phyloP scores from a whole-genome alignment of 2,329 filamentous ascomycete genomes.

The Mycogone perniciosa region DNA sequence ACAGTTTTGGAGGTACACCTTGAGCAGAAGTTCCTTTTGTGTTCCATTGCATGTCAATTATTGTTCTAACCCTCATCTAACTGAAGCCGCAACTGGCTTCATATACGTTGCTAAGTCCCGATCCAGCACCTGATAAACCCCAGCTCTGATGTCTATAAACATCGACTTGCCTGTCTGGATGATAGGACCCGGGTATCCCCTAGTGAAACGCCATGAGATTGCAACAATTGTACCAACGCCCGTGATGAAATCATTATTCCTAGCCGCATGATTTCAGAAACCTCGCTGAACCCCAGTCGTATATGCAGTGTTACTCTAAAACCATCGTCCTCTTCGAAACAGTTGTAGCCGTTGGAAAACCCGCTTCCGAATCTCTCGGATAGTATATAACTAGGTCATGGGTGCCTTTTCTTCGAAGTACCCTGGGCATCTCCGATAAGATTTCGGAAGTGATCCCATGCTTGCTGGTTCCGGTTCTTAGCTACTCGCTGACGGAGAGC shows the following conservation, averaged over 20 bases:
- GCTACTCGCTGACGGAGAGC: constrained; percentile 2
- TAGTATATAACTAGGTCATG: background rate
- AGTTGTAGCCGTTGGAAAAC: background rate
- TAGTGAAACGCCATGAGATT: background rate
- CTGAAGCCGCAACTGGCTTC: too few species aligned
- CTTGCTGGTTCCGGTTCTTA: background rate
- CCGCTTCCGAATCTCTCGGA: background rate
- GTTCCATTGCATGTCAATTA: too few species aligned
- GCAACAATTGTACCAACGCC: background rate
- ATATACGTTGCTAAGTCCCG: too few species aligned
- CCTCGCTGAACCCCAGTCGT: too few species aligned
- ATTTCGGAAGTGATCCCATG: constrained; percentile 1
- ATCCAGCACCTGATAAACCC: too few species aligned
- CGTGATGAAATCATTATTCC: background rate
- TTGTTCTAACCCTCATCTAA: too few species aligned
- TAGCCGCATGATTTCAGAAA: too few species aligned
- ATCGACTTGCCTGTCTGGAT: constrained; percentile 7
- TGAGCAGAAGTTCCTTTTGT: too few species aligned
- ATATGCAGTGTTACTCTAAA: background rate
- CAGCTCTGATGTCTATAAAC: background rate
- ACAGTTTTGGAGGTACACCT: too few species aligned
- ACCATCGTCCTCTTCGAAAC: background rate
- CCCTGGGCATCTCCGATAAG: constrained; percentile 2
- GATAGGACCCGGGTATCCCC: background rate
- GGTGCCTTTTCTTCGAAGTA: background rate